Evolutionary conservation across 73 alveolate genomes (phyloP).

Genomic region (Stentor roeselii): DNA sequence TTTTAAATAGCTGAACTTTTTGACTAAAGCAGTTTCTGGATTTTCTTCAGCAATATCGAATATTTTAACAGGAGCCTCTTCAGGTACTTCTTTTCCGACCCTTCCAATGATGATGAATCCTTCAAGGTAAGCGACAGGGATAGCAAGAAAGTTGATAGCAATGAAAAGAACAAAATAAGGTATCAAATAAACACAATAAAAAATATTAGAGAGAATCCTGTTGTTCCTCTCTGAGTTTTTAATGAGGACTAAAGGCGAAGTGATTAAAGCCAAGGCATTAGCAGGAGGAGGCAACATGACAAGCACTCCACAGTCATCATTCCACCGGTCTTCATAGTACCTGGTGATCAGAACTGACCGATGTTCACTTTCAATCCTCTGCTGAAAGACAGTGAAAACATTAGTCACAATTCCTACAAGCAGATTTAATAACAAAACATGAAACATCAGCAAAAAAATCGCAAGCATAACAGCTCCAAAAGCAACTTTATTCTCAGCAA

Average conservation of each 20-base stretch:
- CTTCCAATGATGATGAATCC: slow-evolving; percentile 6
- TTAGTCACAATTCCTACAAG: slow-evolving; percentile 41
- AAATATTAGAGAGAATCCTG: not conserved
- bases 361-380: slow-evolving; percentile 44
- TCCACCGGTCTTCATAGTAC: slow-evolving; percentile 27
- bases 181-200: not conserved
- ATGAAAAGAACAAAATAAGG: not conserved
- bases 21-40: not conserved
- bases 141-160: not conserved
- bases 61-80: not conserved
- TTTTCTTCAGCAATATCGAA: not conserved
- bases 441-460: slow-evolving; percentile 17
- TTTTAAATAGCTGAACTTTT: not conserved
- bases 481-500: not conserved
- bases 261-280: slow-evolving; percentile 24
- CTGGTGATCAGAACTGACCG: slow-evolving; percentile 31
- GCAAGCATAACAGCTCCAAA: slow-evolving; percentile 35
- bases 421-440: slow-evolving; percentile 41
- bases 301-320: slow-evolving; percentile 34
- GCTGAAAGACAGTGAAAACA: slow-evolving; percentile 29
- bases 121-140: not conserved
- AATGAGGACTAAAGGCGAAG: slow-evolving; percentile 30
- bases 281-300: slow-evolving; percentile 46
- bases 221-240: not conserved
- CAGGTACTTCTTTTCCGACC: not conserved